Evolutionary conservation across 2,329 filamentous ascomycete species (phyloP), one percentile per base, ranked within the genome.

Genomic region (Penicillium sp.): DNA sequence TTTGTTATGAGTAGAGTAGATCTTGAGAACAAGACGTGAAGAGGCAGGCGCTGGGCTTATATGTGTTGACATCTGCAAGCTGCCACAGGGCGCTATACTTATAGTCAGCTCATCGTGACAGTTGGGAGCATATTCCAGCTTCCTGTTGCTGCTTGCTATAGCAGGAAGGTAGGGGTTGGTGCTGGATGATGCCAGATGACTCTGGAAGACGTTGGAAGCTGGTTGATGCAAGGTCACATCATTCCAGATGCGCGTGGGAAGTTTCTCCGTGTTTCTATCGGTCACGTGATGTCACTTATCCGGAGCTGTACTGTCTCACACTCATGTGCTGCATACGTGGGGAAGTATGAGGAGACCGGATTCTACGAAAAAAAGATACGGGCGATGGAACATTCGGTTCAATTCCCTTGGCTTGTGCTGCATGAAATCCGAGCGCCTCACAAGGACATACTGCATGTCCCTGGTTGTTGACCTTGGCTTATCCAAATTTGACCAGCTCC

Each of bases 181-280:
- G 34, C 34, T 18, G 34, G 34, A 36, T 18, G n/a, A 16, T 18
- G n/a, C 18, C 18, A 21, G 18, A 21, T 21, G 34, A 16, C n/a
- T n/a, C 34, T 18, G 34, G 34, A 36, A 16, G n/a, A 16, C n/a
- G n/a, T n/a, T 18, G 34, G 34, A 36, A 18, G n/a, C n/a, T 36
- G n/a, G 34, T n/a, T 29, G 28, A 8, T 18, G 10, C 39, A 6
- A 6, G 45, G 53, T 57, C 31, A 60, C 24, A 26, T 26, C 4
- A n/a, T 26, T 26, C 24, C 24, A 26, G 24, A 4, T 26, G 24
- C 24, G 24, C 24, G 7, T 2, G 6, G 24, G 24, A 57, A 34
- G 44, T 34, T 66, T 66, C 65, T 59, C 51, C 61, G 45, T 29
- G 41, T 15, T 66, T 64, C 64, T 28, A 63, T 39, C 6, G 4